Evolutionary conservation across 805 yeast species (phyloP), one percentile per base, ranked within the genome.

Genomic region (Yarrowia alimentaria): DNA sequence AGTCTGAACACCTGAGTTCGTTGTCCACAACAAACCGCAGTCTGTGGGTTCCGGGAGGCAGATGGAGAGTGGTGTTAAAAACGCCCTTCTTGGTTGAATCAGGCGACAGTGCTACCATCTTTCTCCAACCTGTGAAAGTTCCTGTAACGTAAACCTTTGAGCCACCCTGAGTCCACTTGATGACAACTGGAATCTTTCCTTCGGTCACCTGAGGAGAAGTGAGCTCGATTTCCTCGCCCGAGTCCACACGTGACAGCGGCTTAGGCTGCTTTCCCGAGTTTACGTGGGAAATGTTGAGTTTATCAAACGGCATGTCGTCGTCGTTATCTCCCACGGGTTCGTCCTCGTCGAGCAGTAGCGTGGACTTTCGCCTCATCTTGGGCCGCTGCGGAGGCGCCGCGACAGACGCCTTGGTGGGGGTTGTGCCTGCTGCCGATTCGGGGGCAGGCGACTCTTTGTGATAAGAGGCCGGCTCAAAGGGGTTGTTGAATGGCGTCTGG

Each of bases 111-210:
- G 95, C 95, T 62, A 91, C 90, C 98, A 93, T 91, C 68, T 90
- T 91, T 58, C 96, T 75, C 98, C 99, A 93, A 3, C 96, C 96
- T 0, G 99, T 93, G 68, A 91, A 91, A 0, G 97, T 85, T 43
- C 99, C 99, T 26, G 97, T 93, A 11, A 91, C 96, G 65, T 89
- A 93, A 2, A 93, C 98, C 60, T 85, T 85, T 43, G 78, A 78
- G 55, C 99, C 99, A n/a, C 98, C 98, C 66, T 91, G 96, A 13
- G 80, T 81, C 99, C 99, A 91, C 57, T 79, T 80, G 53, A 89
- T 83, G 52, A 83, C 89, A 1, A 88, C 74, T 3, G 81, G 80
- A 18, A 60, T 53, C 20, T 45, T 43, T 8, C 34, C 58, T 17
- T 55, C 61, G 22, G 51, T 50, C 13, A 48, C 54, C 33, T 58